A percentile compares a stretch with the other conserved stretches of the same genome.
phyloP scores from a whole-genome alignment of 495 filamentous ascomycete species.

The Talaromyces trachyspermus region DNA sequence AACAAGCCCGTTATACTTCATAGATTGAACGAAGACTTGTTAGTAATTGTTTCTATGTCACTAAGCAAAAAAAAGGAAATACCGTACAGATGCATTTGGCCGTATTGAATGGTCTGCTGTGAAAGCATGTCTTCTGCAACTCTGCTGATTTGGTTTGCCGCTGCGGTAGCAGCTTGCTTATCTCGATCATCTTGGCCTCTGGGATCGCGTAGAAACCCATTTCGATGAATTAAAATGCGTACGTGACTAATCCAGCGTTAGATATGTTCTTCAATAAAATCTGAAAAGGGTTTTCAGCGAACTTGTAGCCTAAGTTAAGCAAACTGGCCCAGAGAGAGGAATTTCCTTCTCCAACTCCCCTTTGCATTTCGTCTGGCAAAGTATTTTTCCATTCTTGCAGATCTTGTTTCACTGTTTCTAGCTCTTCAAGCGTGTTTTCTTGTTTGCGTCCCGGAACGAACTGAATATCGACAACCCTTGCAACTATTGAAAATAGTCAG shows the following conservation, averaged over 20 bases:
- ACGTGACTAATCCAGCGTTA: conserved; percentile 21
- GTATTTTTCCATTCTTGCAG: conserved; percentile 30
- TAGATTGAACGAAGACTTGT: not conserved
- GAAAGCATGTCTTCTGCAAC: conserved; percentile 41
- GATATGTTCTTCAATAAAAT: not conserved
- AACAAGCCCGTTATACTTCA: conserved; percentile 38
- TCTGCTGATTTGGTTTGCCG: conserved; percentile 32
- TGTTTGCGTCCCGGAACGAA: conserved; percentile 23
- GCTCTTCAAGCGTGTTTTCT: conserved; percentile 16
- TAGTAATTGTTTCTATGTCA: not conserved
- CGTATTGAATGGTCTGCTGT: conserved; percentile 35
- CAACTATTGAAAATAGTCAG: conserved; percentile 19
- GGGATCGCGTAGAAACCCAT: conserved; percentile 23
- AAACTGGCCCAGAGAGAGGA: not conserved
- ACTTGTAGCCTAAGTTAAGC: not conserved
- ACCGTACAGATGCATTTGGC: conserved; percentile 35
- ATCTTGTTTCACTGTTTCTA: conserved; percentile 20
- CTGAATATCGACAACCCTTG: conserved; percentile 32
- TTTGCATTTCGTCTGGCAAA: conserved; percentile 24
- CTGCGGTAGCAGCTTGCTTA: conserved; percentile 26
- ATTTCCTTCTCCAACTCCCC: not conserved
- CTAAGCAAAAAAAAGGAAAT: too few species aligned
- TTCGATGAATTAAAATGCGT: conserved; percentile 31
- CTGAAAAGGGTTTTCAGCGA: conserved; percentile 12
- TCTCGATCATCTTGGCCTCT: conserved; percentile 2